Evolutionary conservation across 75 land plant genomes (phyloP).

Genomic region (Selaginella tamariscina): DNA sequence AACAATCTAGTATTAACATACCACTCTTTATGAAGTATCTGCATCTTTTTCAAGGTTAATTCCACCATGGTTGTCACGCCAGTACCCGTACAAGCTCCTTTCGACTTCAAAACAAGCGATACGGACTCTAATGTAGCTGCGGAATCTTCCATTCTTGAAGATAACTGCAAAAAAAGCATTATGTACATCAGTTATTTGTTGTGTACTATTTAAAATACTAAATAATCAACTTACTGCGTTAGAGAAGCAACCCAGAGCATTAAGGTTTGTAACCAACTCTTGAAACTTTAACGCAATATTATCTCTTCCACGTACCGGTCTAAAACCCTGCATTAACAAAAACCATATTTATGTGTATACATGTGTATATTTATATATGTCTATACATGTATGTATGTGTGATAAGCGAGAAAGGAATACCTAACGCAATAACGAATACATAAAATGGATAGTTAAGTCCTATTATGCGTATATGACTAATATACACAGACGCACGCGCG

Average conservation of each 20-base stretch:
- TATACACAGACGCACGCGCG: too few species aligned
- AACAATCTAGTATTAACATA: too few species aligned
- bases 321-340: neutral
- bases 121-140: slow-evolving; percentile 27
- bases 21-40: slow-evolving; percentile 10
- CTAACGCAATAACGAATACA: too few species aligned
- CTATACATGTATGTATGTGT: too few species aligned
- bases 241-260: neutral
- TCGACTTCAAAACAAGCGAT: slow-evolving; percentile 11
- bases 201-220: slow-evolving; percentile 6
- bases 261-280: neutral
- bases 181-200: too few species aligned
- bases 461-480: too few species aligned
- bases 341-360: too few species aligned
- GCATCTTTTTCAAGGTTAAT: neutral
- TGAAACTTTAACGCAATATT: neutral
- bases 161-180: slow-evolving; percentile 22
- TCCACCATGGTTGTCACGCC: neutral
- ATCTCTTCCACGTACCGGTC: neutral
- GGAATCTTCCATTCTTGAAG: slow-evolving; percentile 54
- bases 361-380: too few species aligned
- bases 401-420: too few species aligned
- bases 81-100: neutral
- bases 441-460: too few species aligned
- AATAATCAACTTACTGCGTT: slow-evolving; percentile 7